phyloP scores from a whole-genome alignment of 306 rosid genomes.

The Prunus mongolica region DNA sequence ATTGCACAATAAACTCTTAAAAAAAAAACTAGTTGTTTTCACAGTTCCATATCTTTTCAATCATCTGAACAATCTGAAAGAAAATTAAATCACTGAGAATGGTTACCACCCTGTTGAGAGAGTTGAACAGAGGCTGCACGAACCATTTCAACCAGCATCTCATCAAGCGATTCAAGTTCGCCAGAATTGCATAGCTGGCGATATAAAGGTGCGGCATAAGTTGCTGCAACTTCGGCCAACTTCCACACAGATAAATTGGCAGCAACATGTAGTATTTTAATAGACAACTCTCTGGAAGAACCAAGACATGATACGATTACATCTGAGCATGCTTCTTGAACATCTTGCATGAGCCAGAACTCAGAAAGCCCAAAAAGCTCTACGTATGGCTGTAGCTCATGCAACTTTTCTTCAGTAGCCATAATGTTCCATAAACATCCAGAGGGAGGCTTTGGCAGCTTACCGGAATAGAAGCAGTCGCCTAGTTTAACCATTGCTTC shows the following conservation, averaged over 20 bases:
- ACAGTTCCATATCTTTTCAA: not conserved
- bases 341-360: constrained; percentile 62
- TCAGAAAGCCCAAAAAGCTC: constrained; percentile 86
- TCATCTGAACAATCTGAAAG: not conserved
- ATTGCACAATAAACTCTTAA: not conserved
- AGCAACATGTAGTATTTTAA: constrained; percentile 57
- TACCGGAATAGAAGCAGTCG: constrained; percentile 59
- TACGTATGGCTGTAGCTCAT: constrained; percentile 53
- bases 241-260: constrained; percentile 55
- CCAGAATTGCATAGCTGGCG: constrained; percentile 64
- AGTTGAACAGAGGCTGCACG: constrained; percentile 63
- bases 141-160: constrained; percentile 47
- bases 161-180: constrained; percentile 70
- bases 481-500: constrained; percentile 74
- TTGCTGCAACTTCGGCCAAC: constrained; percentile 64
- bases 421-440: constrained; percentile 80
- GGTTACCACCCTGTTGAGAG: constrained; percentile 42
- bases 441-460: constrained; percentile 62
- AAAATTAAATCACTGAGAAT: not conserved
- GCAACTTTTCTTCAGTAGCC: constrained; percentile 59
- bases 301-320: constrained; percentile 55
- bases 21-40: not conserved
- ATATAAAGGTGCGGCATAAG: constrained; percentile 61
- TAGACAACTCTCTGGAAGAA: constrained; percentile 43
- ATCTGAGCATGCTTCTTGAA: constrained; percentile 59